Percentiles rank a stretch among this genome's conserved stretches.
phyloP scores from a whole-genome alignment of 345 rosid species.

The Arabidopsis arenosa region DNA sequence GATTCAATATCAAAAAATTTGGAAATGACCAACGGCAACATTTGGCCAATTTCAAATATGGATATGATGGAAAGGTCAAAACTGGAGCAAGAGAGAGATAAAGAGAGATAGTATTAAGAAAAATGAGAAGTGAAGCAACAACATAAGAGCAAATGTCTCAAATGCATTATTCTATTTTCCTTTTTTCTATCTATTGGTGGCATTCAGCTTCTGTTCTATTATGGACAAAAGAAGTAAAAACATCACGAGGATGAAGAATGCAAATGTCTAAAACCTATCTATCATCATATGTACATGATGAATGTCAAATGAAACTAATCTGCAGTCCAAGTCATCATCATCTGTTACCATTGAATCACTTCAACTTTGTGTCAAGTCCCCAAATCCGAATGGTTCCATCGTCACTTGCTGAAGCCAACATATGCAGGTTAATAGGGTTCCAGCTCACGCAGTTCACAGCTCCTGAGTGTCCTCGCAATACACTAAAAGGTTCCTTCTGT shows the following conservation, averaged over 20 bases:
- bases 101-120: neutral
- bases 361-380: conserved; percentile 49
- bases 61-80: neutral
- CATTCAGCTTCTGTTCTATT: neutral
- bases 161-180: neutral
- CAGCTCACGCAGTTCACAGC: conserved; percentile 69
- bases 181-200: neutral
- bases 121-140: neutral
- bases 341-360: neutral
- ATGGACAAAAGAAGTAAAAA: neutral
- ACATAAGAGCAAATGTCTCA: conserved; percentile 1
- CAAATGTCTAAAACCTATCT: neutral
- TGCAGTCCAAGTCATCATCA: conserved; percentile 22
- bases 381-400: conserved; percentile 67
- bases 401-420: conserved; percentile 74
- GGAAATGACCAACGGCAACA: neutral
- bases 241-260: neutral
- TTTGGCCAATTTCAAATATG: neutral
- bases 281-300: conserved; percentile 25
- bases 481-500: conserved; percentile 29
- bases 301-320: neutral
- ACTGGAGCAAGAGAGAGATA: neutral
- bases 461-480: conserved; percentile 59
- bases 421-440: conserved; percentile 57
- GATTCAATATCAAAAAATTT: neutral